Evolutionary conservation across 257 asterid genomes (phyloP).

Genomic region (Leptodermis oblonga): DNA sequence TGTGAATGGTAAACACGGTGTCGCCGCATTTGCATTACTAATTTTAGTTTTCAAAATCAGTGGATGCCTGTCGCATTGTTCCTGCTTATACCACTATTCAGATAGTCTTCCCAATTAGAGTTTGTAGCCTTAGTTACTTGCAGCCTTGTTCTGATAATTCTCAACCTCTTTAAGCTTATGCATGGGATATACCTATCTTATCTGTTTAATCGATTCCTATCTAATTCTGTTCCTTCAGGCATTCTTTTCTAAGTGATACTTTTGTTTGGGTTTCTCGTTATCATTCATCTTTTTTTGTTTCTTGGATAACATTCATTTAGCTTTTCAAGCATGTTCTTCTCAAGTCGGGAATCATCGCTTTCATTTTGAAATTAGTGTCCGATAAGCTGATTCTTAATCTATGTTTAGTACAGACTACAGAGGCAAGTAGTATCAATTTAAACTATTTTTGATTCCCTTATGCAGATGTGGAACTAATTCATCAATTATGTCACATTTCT

Average conservation of each 20-base stretch:
- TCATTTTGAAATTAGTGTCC: not conserved
- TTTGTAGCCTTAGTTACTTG: not conserved
- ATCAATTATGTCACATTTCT: not conserved
- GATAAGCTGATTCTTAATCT: not conserved
- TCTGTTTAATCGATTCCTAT: not conserved
- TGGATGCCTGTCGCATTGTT: not conserved
- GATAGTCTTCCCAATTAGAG: not conserved
- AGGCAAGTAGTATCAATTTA: not conserved
- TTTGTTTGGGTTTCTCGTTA: not conserved
- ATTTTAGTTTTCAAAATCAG: not conserved
- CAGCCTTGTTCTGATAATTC: not conserved
- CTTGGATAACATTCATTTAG: not conserved
- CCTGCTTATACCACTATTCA: not conserved
- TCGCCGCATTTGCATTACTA: not conserved
- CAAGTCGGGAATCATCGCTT: not conserved
- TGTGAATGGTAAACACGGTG: not conserved
- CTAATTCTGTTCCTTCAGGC: not conserved
- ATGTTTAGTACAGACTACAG: not conserved
- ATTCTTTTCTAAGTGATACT: not conserved
- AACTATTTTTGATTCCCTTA: not conserved
- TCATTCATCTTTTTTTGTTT: not conserved
- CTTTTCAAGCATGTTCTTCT: not conserved
- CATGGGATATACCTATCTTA: not conserved
- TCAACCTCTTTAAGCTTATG: not conserved
- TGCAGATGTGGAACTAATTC: not conserved